phyloP scores from a whole-genome alignment of 495 filamentous ascomycete genomes.

The Tuber indicum region DNA sequence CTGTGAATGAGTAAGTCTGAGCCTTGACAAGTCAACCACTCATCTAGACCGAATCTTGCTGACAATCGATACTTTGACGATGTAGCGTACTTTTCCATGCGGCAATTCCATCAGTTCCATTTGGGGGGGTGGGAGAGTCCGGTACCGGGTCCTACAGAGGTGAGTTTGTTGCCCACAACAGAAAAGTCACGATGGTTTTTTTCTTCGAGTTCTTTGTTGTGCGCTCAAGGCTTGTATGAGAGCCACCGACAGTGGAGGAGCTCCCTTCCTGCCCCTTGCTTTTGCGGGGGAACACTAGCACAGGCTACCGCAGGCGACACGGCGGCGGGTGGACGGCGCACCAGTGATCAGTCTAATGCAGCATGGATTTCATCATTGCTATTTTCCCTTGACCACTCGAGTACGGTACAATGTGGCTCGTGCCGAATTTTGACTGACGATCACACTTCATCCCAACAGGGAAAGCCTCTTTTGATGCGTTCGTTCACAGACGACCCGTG shows the following conservation, averaged over 20 bases:
- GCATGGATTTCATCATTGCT: background rate
- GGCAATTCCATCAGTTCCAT: slow-evolving; percentile 66
- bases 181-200: slow-evolving; percentile 23
- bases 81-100: slow-evolving; percentile 63
- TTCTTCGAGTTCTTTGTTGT: slow-evolving; percentile 12
- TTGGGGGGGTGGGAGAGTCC: slow-evolving; percentile 84
- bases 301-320: slow-evolving; percentile 15
- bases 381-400: background rate
- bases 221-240: background rate
- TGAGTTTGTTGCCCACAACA: slow-evolving; percentile 35
- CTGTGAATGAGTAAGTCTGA: slow-evolving; percentile 59
- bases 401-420: background rate
- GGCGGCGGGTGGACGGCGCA: slow-evolving; percentile 17
- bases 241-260: slow-evolving; percentile 5
- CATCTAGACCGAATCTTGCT: slow-evolving; percentile 12
- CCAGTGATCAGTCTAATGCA: background rate
- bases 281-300: slow-evolving; percentile 20
- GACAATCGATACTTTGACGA: slow-evolving; percentile 7
- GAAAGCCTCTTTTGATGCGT: slow-evolving; percentile 71
- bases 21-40: slow-evolving; percentile 4
- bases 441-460: slow-evolving; percentile 7
- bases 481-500: slow-evolving; percentile 44
- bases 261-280: slow-evolving; percentile 22
- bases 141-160: slow-evolving; percentile 82
- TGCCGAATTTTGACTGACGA: background rate